phyloP scores from a whole-genome alignment of 805 yeast genomes.

The Starmerella etchellsii region DNA sequence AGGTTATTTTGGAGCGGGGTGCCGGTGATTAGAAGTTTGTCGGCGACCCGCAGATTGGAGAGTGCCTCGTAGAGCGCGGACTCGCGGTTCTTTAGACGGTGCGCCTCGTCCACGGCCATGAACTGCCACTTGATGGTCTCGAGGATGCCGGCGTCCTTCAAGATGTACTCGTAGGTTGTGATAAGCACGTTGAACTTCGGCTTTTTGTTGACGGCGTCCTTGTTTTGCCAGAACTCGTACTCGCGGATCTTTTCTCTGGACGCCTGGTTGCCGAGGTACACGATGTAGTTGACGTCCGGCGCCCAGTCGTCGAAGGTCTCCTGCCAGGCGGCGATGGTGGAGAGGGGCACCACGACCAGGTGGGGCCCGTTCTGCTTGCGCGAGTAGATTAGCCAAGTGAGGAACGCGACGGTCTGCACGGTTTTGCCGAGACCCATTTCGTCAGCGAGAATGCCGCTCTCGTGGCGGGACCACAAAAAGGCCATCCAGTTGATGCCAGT shows the following conservation, averaged over 20 bases:
- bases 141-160: slow-evolving; percentile 72
- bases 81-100: slow-evolving; percentile 86
- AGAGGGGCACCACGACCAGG: slow-evolving; percentile 86
- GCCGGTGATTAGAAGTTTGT: slow-evolving; percentile 86
- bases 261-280: slow-evolving; percentile 82
- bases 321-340: slow-evolving; percentile 98
- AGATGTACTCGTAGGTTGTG: slow-evolving; percentile 91
- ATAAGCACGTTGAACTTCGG: slow-evolving; percentile 82
- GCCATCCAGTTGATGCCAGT: slow-evolving; percentile 99
- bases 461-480: slow-evolving; percentile 91
- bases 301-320: slow-evolving; percentile 97
- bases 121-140: slow-evolving; percentile 89
- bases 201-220: slow-evolving; percentile 43
- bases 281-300: slow-evolving; percentile 86
- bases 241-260: slow-evolving; percentile 74
- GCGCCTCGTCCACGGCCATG: slow-evolving; percentile 97
- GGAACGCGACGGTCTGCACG: slow-evolving; percentile 87
- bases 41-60: slow-evolving; percentile 65
- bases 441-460: slow-evolving; percentile 94
- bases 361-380: slow-evolving; percentile 97
- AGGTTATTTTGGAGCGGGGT: slow-evolving; percentile 95
- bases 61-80: slow-evolving; percentile 84
- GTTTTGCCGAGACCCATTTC: slow-evolving; percentile 99
- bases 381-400: slow-evolving; percentile 90
- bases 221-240: slow-evolving; percentile 60